phyloP scores from a whole-genome alignment of 768 basidiomycete species.

The Myochromella boudieri region DNA sequence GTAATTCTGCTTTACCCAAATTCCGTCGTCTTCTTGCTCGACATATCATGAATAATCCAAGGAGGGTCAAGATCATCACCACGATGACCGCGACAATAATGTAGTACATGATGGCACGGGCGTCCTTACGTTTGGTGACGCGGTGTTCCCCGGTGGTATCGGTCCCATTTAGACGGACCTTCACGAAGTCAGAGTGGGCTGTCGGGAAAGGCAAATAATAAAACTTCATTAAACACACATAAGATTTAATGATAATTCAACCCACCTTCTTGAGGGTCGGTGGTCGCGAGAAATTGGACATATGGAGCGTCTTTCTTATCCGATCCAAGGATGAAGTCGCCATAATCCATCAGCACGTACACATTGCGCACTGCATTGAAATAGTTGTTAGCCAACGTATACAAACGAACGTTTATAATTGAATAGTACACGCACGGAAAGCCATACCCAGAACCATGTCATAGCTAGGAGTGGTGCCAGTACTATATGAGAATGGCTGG shows the following conservation, averaged over 20 bases:
- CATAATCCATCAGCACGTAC: slow-evolving; percentile 64
- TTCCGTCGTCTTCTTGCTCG: not conserved
- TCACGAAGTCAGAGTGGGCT: slow-evolving; percentile 39
- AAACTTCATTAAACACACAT: not conserved
- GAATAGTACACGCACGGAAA: slow-evolving; percentile 47
- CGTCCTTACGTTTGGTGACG: slow-evolving; percentile 1
- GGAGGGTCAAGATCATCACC: slow-evolving; percentile 9
- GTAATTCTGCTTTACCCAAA: too few relatives aligned
- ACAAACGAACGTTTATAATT: not conserved
- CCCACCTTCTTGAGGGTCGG: slow-evolving; percentile 42
- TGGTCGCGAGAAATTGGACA: slow-evolving; percentile 62
- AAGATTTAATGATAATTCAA: slow-evolving; percentile 9
- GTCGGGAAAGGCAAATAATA: not conserved
- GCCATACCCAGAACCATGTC: slow-evolving; percentile 76
- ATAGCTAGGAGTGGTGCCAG: slow-evolving; percentile 39
- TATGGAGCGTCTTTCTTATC: slow-evolving; percentile 45
- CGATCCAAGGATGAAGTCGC: slow-evolving; percentile 53
- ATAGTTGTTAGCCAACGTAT: not conserved
- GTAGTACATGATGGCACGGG: slow-evolving; percentile 16
- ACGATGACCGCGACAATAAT: slow-evolving; percentile 17
- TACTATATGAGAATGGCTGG: slow-evolving; percentile 60
- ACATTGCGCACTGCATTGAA: slow-evolving; percentile 55
- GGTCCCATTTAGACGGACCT: slow-evolving; percentile 30
- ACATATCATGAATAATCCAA: slow-evolving; percentile 15
- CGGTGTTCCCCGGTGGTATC: slow-evolving; percentile 25